Percentiles rank a stretch among this genome's conserved stretches.
Evolutionary conservation across 495 filamentous ascomycete genomes (phyloP).

Genomic region (Astrocystis sublimbata): DNA sequence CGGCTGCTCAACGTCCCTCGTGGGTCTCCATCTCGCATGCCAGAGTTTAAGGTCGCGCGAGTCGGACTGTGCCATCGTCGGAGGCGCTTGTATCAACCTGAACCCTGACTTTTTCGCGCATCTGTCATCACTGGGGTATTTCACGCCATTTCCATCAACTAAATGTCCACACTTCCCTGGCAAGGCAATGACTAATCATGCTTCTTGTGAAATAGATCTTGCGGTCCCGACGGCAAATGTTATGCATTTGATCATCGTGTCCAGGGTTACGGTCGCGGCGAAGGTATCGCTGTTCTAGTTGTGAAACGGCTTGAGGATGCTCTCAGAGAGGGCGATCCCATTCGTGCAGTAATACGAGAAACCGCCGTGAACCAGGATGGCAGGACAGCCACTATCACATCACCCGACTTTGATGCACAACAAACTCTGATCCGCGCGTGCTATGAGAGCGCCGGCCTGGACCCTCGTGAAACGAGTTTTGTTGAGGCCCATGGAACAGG

Average conservation of each 20-base stretch:
- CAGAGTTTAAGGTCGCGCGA: neutral
- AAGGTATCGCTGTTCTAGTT: neutral
- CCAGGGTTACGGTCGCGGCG: conserved; percentile 4
- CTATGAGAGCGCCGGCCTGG: neutral
- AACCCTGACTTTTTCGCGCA: neutral
- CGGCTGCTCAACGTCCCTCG: conserved; percentile 71
- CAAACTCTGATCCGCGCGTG: neutral
- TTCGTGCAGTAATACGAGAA: neutral
- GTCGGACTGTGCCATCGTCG: neutral
- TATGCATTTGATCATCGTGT: conserved; percentile 4
- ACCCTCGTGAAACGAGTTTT: neutral
- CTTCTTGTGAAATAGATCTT: neutral
- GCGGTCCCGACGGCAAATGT: neutral
- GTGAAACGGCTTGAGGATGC: neutral
- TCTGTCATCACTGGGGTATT: neutral
- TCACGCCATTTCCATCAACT: too few relatives aligned
- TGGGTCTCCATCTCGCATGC: conserved; percentile 39
- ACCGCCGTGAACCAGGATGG: conserved; percentile 3
- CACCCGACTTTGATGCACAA: neutral
- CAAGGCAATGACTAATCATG: too few relatives aligned
- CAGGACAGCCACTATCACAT: neutral
- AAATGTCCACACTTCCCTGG: too few relatives aligned
- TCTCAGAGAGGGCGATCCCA: neutral
- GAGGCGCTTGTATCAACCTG: neutral
- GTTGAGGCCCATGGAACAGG: conserved; percentile 1